phyloP scores from a whole-genome alignment of 805 yeast species.

The Hanseniaspora meyeri region DNA sequence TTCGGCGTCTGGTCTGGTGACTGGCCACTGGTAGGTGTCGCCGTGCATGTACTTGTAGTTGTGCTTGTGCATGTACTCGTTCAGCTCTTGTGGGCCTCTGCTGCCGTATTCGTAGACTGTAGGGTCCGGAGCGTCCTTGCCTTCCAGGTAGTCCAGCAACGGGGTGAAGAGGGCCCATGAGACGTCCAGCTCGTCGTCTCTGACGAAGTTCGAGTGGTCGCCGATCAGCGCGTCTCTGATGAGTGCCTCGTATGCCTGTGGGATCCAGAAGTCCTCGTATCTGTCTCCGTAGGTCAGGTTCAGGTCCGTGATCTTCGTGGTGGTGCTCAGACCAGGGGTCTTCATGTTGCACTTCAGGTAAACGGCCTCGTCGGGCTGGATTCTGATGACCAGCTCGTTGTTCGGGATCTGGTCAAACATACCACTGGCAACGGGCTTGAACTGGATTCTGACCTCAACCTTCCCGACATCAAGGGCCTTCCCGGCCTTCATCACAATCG shows the following conservation, averaged over 20 bases:
- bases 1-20: slow-evolving; percentile 37
- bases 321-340: slow-evolving; percentile 79
- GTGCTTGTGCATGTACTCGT: slow-evolving; percentile 49
- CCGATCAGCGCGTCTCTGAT: slow-evolving; percentile 82
- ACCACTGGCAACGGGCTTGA: slow-evolving; percentile 72
- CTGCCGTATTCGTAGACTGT: slow-evolving; percentile 73
- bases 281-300: slow-evolving; percentile 76
- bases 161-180: slow-evolving; percentile 94
- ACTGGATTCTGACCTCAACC: slow-evolving; percentile 91
- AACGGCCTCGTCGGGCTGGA: slow-evolving; percentile 91
- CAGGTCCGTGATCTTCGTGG: slow-evolving; percentile 74
- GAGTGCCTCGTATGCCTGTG: slow-evolving; percentile 94
- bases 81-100: slow-evolving; percentile 67
- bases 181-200: slow-evolving; percentile 92
- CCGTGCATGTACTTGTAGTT: slow-evolving; percentile 59
- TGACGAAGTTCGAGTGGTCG: slow-evolving; percentile 92
- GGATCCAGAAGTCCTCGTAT: slow-evolving; percentile 82
- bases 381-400: slow-evolving; percentile 84
- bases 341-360: slow-evolving; percentile 88
- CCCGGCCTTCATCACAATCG: slow-evolving; percentile 90
- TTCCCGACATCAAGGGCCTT: slow-evolving; percentile 91
- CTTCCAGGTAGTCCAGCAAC: slow-evolving; percentile 65
- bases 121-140: slow-evolving; percentile 54
- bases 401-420: slow-evolving; percentile 70
- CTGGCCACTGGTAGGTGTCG: slow-evolving; percentile 82